Base-by-base conservation (phyloP, 345 rosid species). In the Hirschfeldia incana region DNA sequence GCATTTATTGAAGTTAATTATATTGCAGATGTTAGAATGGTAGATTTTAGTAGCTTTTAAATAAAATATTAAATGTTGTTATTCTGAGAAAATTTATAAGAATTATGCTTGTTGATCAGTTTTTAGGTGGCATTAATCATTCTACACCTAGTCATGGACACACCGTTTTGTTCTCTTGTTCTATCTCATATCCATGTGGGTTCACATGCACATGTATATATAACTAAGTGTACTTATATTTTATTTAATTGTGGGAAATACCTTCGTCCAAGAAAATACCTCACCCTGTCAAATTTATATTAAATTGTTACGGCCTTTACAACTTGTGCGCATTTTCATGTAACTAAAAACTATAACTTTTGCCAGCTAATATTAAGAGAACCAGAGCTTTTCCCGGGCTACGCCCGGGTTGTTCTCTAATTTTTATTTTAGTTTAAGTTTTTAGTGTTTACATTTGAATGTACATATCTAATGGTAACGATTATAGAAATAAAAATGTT, bases 231-330 rank as follows among this genome's bases (percentile, higher is more conserved):
- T 37, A 61, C 57, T 21, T 21, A 42, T 17, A 29, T 63, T 53
- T 33, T 4, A 75, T 80, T 75, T 69, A 3, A 74, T 63, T 51
- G 61, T 49, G 10, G 68, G 49, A 51, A 73, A 68, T 61, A 9
- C 5, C 58, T 73, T 67, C 29, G 65, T 70, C 70, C 78, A 79
- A 78, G 69, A 68, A 61, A 68, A 51, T 69, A 55, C 72, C 55
- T 61, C n/a, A 75, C 76, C 30, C 83, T 80, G 83, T 80, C 76
- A 65, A 75, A 70, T 65, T 73, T 64, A 69, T 53, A 68, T 72
- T 51, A 27, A 26, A 49, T 39, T 42, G 21, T 42, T 57, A 4
- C 27, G 62, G 26, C 59, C 65, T 80, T 80, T 69, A 75, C 80
- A 80, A 65, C 73, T 75, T 80, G 83, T 58, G 42, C 11, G 75